Base-by-base conservation (phyloP, 805 yeast genomes). In the Saccharomycopsis schoenii region DNA sequence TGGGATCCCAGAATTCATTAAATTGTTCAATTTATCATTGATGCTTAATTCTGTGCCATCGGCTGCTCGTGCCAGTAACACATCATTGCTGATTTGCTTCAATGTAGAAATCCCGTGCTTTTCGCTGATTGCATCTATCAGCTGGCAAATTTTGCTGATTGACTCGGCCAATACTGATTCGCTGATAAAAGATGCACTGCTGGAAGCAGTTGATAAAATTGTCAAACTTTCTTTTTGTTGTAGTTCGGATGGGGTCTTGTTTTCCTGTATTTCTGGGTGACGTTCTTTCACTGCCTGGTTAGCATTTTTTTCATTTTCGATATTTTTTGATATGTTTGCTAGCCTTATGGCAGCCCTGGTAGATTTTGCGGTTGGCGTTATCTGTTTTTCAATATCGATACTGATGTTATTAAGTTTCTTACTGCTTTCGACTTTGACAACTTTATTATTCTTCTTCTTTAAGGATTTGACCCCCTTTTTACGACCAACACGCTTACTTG, bases 381-480 rank as follows among this genome's bases (percentile, higher is more conserved):
- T 39, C 39, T 29, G 34, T 29, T 29, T 29, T 29, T 29, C 34
- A 6, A 29, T 29, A 29, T 29, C 34, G 34, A 29, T 29, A 29
- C 6, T 29, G 34, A 3, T 29, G 6, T 29, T 29, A 29, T 10
- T 11, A n/a, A 24, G 2, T 56, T 4, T 11, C 42, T 41, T 50
- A 17, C 10, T 37, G 12, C 19, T 4, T 24, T 21, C 36, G 21
- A 25, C n/a, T 19, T 43, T 55, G 4, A 24, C 36, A 39, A 24
- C 29, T 47, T 36, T 21, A n/a, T 9, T 47, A 14, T 34, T 59
- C 11, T 5, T 43, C 11, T 52, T 36, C 51, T 60, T 59, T 34
- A 58, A 19, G 1, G 58, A 47, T 29, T 62, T 62, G 15, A 47
- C 34, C 5, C 52, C 52, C 34, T 47, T 47, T 47, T 47, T 47